phyloP scores from a whole-genome alignment of 768 basidiomycete species.

The Boletus huronensis region DNA sequence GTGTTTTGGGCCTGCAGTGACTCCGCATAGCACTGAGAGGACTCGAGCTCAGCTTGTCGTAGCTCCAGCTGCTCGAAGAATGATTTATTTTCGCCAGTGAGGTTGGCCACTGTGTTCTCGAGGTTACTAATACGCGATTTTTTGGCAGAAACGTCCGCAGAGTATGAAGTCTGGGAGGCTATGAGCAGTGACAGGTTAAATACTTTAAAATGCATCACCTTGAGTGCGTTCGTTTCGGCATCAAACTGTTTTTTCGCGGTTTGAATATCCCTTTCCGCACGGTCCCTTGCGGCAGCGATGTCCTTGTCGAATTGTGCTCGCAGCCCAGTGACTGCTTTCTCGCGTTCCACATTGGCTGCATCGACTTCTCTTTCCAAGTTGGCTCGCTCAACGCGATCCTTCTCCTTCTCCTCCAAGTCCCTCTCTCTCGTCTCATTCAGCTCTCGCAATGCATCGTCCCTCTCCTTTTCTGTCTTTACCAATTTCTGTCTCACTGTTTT shows the following conservation, averaged over 20 bases:
- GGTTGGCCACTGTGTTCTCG: slow-evolving; percentile 63
- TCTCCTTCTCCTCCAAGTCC: slow-evolving; percentile 47
- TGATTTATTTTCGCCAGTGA: slow-evolving; percentile 70
- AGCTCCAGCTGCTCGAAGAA: slow-evolving; percentile 86
- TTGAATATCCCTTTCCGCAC: slow-evolving; percentile 70
- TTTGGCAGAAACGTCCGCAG: slow-evolving; percentile 62
- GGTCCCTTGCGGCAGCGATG: slow-evolving; percentile 52
- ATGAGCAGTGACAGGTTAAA: slow-evolving; percentile 9
- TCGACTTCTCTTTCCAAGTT: slow-evolving; percentile 65
- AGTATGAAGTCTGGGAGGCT: slow-evolving; percentile 54
- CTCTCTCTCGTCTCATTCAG: slow-evolving; percentile 47
- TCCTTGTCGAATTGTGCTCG: slow-evolving; percentile 74
- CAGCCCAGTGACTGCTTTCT: slow-evolving; percentile 57
- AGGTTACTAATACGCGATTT: slow-evolving; percentile 63
- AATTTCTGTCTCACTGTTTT: slow-evolving; percentile 96
- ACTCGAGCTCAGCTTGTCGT: slow-evolving; percentile 88
- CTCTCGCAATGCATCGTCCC: slow-evolving; percentile 73
- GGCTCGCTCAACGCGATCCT: slow-evolving; percentile 44
- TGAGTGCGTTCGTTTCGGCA: slow-evolving; percentile 66
- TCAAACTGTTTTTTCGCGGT: slow-evolving; percentile 70
- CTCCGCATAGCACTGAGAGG: slow-evolving; percentile 71
- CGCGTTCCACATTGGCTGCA: slow-evolving; percentile 54
- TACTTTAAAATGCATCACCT: slow-evolving; percentile 43
- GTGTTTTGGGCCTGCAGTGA: slow-evolving; percentile 71
- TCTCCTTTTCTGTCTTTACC: slow-evolving; percentile 94